phyloP scores from a whole-genome alignment of 2,329 filamentous ascomycete genomes.

The Paecilomyces variotii region DNA sequence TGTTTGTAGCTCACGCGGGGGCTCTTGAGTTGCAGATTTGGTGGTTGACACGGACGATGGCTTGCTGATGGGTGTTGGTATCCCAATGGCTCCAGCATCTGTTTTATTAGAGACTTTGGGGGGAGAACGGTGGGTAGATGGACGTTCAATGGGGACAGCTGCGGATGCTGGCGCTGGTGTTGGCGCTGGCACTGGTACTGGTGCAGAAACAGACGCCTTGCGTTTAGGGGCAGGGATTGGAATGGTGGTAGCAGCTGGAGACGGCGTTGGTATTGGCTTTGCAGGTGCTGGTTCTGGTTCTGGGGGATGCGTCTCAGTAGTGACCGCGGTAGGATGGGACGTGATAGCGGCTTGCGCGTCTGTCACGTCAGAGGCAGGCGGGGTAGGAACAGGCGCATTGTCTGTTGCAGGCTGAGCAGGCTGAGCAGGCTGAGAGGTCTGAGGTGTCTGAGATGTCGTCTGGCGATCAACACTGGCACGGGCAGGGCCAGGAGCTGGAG shows the following conservation, averaged over 20 bases:
- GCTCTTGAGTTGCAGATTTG: background rate
- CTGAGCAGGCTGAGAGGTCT: slow-evolving; percentile 11
- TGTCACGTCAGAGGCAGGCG: slow-evolving; percentile 4
- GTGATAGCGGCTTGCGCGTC: background rate
- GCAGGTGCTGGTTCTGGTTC: slow-evolving; percentile 9
- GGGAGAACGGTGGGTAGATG: background rate
- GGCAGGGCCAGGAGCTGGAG: slow-evolving; percentile 25
- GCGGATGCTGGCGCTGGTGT: slow-evolving; percentile 1
- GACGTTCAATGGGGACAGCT: background rate
- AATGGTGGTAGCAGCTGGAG: slow-evolving; percentile 12
- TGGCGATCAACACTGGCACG: slow-evolving; percentile 35
- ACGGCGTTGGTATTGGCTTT: slow-evolving; percentile 1
- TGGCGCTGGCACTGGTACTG: slow-evolving; percentile 2
- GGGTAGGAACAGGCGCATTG: slow-evolving; percentile 10
- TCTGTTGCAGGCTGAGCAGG: slow-evolving; percentile 16
- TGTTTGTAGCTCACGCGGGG: background rate
- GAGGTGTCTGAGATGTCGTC: slow-evolving; percentile 7
- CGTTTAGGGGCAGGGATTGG: slow-evolving; percentile 21
- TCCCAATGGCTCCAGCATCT: background rate
- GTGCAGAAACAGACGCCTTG: slow-evolving; percentile 16
- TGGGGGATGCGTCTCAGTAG: slow-evolving; percentile 13
- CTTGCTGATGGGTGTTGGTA: background rate
- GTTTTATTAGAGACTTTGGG: background rate
- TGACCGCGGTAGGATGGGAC: background rate
- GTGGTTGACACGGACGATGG: background rate